Evolutionary conservation across 2,329 filamentous ascomycete species (phyloP).

Genomic region (Harringtonia aguacate): DNA sequence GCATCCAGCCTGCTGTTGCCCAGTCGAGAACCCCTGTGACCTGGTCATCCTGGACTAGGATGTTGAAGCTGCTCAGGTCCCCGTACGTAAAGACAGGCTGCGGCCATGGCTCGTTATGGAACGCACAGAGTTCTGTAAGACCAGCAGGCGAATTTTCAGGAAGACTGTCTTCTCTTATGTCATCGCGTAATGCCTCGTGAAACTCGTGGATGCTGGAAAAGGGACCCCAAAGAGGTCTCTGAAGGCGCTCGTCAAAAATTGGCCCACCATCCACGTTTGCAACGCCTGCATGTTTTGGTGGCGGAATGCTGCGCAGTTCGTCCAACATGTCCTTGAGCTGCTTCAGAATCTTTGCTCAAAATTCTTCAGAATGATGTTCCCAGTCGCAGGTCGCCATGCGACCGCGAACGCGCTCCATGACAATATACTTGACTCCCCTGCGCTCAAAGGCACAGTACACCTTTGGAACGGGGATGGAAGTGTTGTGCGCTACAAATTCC

Average conservation of each 20-base stretch:
- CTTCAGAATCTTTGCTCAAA: background rate
- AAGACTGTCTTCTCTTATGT: background rate
- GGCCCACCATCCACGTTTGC: background rate
- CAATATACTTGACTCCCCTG: slow-evolving; percentile 1
- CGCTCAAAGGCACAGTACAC: slow-evolving; percentile 3
- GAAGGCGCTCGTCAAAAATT: background rate
- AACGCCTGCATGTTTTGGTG: background rate
- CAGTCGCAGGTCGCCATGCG: background rate
- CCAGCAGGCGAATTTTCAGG: background rate
- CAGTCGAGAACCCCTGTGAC: slow-evolving; percentile 35
- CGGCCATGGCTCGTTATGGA: background rate
- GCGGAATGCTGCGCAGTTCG: background rate
- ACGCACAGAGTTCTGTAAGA: background rate
- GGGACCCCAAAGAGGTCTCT: background rate
- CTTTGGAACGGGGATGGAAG: slow-evolving; percentile 5
- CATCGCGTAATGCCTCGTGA: background rate
- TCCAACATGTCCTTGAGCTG: background rate
- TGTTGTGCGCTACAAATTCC: slow-evolving; percentile 1
- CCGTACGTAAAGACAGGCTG: slow-evolving; percentile 35
- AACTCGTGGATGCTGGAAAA: background rate
- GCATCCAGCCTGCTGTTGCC: slow-evolving; percentile 36
- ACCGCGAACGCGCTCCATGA: slow-evolving; percentile 4
- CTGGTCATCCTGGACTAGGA: slow-evolving; percentile 26
- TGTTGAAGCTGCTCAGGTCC: slow-evolving; percentile 43
- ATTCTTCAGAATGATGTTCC: background rate